Evolutionary conservation across 306 rosid genomes (phyloP).

Genomic region (barrel medic (Medicago truncatula)): MtrunA17r5.0-ANR NC_053045.1:1180501-1181000

Average conservation of each 20-base stretch:
- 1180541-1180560: slow-evolving; percentile 32
- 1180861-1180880: slow-evolving; percentile 64
- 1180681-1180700: slow-evolving; percentile 70
- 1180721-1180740: slow-evolving; percentile 28
- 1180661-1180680: slow-evolving; percentile 70
- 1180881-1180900: slow-evolving; percentile 48
- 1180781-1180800: slow-evolving; percentile 61
- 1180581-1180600: slow-evolving; percentile 64
- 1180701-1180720: slow-evolving; percentile 50
- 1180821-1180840: slow-evolving; percentile 66
- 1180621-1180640: slow-evolving; percentile 38
- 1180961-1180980: slow-evolving; percentile 58
- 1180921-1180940: slow-evolving; percentile 31
- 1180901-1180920: slow-evolving; percentile 30
- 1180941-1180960: slow-evolving; percentile 58
- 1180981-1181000: slow-evolving; percentile 63
- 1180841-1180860: slow-evolving; percentile 57
- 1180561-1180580: slow-evolving; percentile 31
- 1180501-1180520: slow-evolving; percentile 69
- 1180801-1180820: slow-evolving; percentile 80
- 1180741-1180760: slow-evolving; percentile 15
- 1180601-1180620: slow-evolving; percentile 47
- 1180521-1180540: slow-evolving; percentile 38
- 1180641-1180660: slow-evolving; percentile 64
- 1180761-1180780: slow-evolving; percentile 16